Base-by-base conservation (phyloP, 805 yeast genomes). In the Candida succiphila region DNA sequence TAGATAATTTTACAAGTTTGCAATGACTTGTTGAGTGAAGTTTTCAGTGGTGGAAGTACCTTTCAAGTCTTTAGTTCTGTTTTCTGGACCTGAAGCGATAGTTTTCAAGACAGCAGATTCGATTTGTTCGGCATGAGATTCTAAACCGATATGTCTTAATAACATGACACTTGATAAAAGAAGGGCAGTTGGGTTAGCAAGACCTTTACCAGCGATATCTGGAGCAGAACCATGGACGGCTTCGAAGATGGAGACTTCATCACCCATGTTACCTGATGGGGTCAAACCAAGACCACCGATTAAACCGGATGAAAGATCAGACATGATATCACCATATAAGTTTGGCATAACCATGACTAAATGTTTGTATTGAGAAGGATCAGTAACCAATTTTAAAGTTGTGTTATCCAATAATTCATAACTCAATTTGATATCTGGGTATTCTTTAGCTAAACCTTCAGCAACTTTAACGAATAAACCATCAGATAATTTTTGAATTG, bases 141-240 rank as follows among this genome's bases (percentile, higher is more conserved):
- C 71, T 62, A 92, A 75, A 34, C 85, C 79, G 97, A 92, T 89
- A 74, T 92, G 98, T 70, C 94, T 83, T 73, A 92, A 80, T 97
- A 92, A 89, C 96, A 92, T 92, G 58, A 88, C 86, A 30, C 97
- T 89, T 32, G 96, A 86, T 58, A 92, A 74, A 60, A 92, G 72
- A 58, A 92, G 67, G 37, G 98, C 98, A 41, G 98, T 92, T 68
- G 98, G 98, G 78, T 92, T 92, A 45, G 98, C 98, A 60, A 85
- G 76, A 59, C 95, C 94, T 74, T 92, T 86, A 58, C 98, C 98
- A 42, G 97, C 97, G 56, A 92, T 92, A 63, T 92, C 98, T 51
- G 98, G 98, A 43, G 98, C 98, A 38, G 97, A 88, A 62, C 98
- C 98, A 64, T 92, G 98, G 56, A 92, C 98, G 45, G 98, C 98